Evolutionary conservation across 2,329 filamentous ascomycete genomes (phyloP).

Genomic region (Leptographium procerum): DNA sequence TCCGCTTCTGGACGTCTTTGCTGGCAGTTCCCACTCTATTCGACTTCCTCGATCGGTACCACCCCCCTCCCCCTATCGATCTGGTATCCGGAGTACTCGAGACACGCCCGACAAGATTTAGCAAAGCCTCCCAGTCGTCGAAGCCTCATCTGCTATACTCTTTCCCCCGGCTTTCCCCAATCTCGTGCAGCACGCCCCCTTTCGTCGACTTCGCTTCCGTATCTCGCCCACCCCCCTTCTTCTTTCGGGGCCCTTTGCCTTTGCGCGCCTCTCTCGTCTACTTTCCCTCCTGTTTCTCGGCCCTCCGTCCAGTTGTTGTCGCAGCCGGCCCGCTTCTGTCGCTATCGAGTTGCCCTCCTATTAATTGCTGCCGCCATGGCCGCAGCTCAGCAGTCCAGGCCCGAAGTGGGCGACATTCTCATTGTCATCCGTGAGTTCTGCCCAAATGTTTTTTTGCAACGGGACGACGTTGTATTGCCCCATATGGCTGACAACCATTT

Average conservation of each 20-base stretch:
- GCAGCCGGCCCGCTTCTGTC: background rate
- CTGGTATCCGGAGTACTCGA: background rate
- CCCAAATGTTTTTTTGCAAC: background rate
- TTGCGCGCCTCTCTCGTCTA: background rate
- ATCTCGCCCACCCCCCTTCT: background rate
- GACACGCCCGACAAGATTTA: background rate
- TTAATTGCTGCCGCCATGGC: constrained; percentile 15
- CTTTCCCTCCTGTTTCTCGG: background rate
- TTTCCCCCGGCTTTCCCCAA: constrained; percentile 4
- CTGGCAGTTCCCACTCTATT: background rate
- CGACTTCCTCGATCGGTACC: background rate
- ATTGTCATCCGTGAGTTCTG: constrained; percentile 58
- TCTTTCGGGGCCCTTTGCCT: background rate
- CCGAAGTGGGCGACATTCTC: constrained; percentile 54
- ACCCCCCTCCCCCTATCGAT: background rate
- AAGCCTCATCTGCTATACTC: background rate
- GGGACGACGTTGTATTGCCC: background rate
- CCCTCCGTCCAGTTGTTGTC: background rate
- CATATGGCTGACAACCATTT: background rate
- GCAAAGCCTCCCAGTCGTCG: background rate
- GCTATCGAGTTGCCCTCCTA: background rate
- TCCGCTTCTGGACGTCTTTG: background rate
- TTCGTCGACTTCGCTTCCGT: background rate
- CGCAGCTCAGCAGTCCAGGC: constrained; percentile 28
- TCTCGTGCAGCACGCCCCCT: background rate